phyloP scores from a whole-genome alignment of 2,329 filamentous ascomycete species.

The Xylariaceae sp. region DNA sequence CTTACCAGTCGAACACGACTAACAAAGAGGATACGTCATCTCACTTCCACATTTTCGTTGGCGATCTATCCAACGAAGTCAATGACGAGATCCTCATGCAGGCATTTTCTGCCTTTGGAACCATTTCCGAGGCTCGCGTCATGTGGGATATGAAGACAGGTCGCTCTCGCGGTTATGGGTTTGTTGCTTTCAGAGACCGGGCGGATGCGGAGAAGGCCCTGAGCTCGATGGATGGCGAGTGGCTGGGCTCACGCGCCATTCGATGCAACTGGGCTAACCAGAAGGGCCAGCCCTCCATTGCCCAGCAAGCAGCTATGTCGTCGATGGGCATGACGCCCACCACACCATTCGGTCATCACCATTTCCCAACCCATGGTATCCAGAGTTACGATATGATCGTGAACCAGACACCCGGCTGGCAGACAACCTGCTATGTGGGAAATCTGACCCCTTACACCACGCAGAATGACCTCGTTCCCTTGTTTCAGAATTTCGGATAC shows the following conservation, averaged over 20 bases:
- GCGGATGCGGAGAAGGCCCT: slow-evolving; percentile 91
- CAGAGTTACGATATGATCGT: slow-evolving; percentile 98
- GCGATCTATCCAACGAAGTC: slow-evolving; percentile 95
- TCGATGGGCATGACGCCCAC: slow-evolving; percentile 98
- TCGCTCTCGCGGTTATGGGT: slow-evolving; percentile 93
- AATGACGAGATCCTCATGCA: slow-evolving; percentile 93
- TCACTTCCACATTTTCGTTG: slow-evolving; percentile 99
- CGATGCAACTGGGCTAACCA: slow-evolving; percentile 99
- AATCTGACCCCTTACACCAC: slow-evolving; percentile 98
- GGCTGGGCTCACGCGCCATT: slow-evolving; percentile 95
- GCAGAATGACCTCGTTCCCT: slow-evolving; percentile 90
- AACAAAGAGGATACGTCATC: slow-evolving; percentile 97
- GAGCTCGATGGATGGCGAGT: slow-evolving; percentile 98
- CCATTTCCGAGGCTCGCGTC: slow-evolving; percentile 93
- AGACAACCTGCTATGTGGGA: slow-evolving; percentile 97
- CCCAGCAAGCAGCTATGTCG: slow-evolving; percentile 94
- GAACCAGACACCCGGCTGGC: slow-evolving; percentile 92
- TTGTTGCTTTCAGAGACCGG: slow-evolving; percentile 91
- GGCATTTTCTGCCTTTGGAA: slow-evolving; percentile 93
- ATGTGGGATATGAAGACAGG: slow-evolving; percentile 99
- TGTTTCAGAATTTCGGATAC: slow-evolving; percentile 98
- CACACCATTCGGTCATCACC: slow-evolving; percentile 92
- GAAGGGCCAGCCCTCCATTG: slow-evolving; percentile 98
- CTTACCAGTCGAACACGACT: slow-evolving; percentile 90
- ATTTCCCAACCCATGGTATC: slow-evolving; percentile 94